Percentiles rank a stretch among this genome's conserved stretches.
These are phyloP conservation scores for Umbelopsis vinacea DNA, from an alignment of 192 early-diverging fungal species.

Conservation along the genomic window DNA sequence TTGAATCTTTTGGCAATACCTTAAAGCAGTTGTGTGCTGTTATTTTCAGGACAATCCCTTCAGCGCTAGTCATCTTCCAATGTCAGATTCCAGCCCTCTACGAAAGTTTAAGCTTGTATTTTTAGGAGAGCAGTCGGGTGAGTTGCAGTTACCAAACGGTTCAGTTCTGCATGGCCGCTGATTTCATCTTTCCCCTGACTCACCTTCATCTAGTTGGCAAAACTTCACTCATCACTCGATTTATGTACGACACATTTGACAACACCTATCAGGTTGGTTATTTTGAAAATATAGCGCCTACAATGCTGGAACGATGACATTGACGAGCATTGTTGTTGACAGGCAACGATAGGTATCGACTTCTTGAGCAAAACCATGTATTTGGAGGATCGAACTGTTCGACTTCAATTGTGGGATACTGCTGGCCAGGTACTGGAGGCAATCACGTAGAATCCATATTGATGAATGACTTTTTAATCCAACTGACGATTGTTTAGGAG, in stretches of 20 bases:
- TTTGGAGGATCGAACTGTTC: constrained; percentile 94
- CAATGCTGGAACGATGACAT: not conserved
- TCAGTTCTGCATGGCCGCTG: not conserved
- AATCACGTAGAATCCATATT: not conserved
- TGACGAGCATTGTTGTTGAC: constrained; percentile 21
- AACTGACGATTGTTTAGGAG: constrained; percentile 59
- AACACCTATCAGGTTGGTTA: constrained; percentile 85
- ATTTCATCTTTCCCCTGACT: not conserved
- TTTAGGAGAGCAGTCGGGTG: constrained; percentile 98
- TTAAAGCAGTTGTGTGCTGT: not conserved
- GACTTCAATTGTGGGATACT: constrained; percentile 99
- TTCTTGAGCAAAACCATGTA: constrained; percentile 99
- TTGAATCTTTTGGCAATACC: not conserved
- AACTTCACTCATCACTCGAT: constrained; percentile 98
- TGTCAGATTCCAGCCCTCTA: constrained; percentile 56
- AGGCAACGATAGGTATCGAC: constrained; percentile 99
- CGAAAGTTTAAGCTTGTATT: constrained; percentile 98
- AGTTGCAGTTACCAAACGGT: constrained; percentile 9
- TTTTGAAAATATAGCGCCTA: too few relatives aligned
- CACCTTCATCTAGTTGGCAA: constrained; percentile 81
- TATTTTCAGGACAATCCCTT: not conserved
- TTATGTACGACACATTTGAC: constrained; percentile 99
- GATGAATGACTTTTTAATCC: not conserved
- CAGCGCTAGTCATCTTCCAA: too few relatives aligned
- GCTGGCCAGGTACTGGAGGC: constrained; percentile 77